Base-by-base conservation (phyloP, 805 yeast species). In the Alloascoidea hylecoeti region DNA sequence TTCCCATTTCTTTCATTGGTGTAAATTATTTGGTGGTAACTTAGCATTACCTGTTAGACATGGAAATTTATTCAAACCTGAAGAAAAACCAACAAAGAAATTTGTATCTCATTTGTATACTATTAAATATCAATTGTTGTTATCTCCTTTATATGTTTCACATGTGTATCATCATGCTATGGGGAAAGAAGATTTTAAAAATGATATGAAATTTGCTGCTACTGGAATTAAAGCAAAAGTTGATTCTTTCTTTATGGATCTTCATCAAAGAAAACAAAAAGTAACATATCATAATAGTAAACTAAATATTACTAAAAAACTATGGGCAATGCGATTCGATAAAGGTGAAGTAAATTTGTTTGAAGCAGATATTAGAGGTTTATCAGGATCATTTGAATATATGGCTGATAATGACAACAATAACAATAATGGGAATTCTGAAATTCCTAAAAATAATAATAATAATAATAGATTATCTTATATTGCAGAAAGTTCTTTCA, bases 1-100 rank as follows among this genome's bases (percentile, higher is more conserved):
- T 46, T 52, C 59, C 4, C 80, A 75, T 42, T 86, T 92, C 58
- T 75, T 74, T 49, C 51, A 56, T 3, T 92, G 97, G 97, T 88
- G 96, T 95, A 57, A 59, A 23, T 68, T 82, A 45, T 89, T 89
- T 55, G 70, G 78, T n/a, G 78, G 89, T 17, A 76, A 78, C 39
- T 65, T 80, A 46, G 74, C 85, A 38, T 61, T 88, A 15, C 95
- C 97, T 0, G 70, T 85, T 13, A 68, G 94, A 38, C 66, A 71
- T 35, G 96, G 97, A 0, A 55, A 58, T 1, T 51, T 92, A 16
- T 89, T 84, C 60, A 57, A 56, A 13, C 52, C 50, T 2, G 71
- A 71, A 16, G 51, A 57, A 4, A 64, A 64, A 39, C 55, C 66
- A 18, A 61, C 74, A 5, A 73, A 72, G 41, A 86, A 84, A 53